Evolutionary conservation across 305 asterid genomes (phyloP), one percentile per base, ranked within the genome.

Genomic region (Striga hermonthica): DNA sequence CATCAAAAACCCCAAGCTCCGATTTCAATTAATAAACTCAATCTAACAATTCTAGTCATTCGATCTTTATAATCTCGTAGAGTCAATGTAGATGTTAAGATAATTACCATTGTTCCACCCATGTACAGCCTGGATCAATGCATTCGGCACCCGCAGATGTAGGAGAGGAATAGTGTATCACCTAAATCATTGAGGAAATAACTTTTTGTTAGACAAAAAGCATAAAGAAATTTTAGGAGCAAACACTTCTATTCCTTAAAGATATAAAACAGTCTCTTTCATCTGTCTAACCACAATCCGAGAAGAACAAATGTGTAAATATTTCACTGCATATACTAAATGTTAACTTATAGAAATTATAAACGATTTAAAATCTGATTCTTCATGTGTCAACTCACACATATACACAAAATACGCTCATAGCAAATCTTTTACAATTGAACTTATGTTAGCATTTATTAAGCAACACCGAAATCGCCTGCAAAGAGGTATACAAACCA

Each of bases 141-240:
- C 98, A 89, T 84, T 92, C 95, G 28, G 98, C 98, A 71, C 98
- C 98, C 35, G 98, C 98, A 57, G 98, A 92, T 66, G 84, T 72
- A 31, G 95, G 90, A 69, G 97, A 92, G 36, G 98, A 89, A 81
- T 54, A 92, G 69, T 61, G 79, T 65, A 92, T 92, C 71, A 88
- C 96, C 97, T 92, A 74, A 83, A 76, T 54, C 75, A 69, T 71
- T 66, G 57, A 57, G 78, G 9, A 71, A 49, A 16, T 47, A 72
- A 37, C 47, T 54, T 54, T 44, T 31, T 87, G 54, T 68, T 77
- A 74, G 74, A 73, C 75, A 62, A 65, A 64, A 40, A 72, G 37
- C 62, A 65, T 12, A 57, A 64, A 60, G 34, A 47, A 41, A 68
- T 57, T 15, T 34, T 52, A 62, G 52, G 3, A 55, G 58, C 47